phyloP scores from a whole-genome alignment of 148 eudicot genomes.

The Dysphania ambrosioides region DNA sequence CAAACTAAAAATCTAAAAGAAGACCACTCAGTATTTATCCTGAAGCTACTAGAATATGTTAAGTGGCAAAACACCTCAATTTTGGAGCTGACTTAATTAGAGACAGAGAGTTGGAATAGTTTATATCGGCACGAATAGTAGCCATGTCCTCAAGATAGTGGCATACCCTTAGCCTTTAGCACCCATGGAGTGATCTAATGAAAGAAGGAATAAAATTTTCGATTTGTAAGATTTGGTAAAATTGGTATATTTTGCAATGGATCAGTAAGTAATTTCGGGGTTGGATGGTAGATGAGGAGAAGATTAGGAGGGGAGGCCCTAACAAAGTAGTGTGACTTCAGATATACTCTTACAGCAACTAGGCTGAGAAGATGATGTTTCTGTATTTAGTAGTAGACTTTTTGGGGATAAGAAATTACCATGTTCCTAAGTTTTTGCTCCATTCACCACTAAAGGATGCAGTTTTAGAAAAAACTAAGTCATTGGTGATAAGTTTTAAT shows the following conservation, averaged over 20 bases:
- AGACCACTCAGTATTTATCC: background rate
- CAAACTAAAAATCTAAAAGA: background rate
- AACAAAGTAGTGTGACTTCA: background rate
- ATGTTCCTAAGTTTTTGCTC: conserved; percentile 6
- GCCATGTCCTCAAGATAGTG: background rate
- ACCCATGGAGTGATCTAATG: no score
- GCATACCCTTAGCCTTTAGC: background rate
- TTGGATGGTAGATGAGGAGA: background rate
- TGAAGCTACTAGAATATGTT: conserved; percentile 3
- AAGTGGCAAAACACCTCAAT: background rate
- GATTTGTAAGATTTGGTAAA: background rate
- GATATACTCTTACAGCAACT: background rate
- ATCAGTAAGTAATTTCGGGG: background rate
- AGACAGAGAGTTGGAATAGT: background rate
- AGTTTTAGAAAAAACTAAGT: background rate
- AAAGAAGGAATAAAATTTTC: background rate
- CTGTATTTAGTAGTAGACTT: background rate
- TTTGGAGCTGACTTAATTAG: background rate
- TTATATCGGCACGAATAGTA: background rate
- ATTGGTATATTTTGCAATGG: conserved; percentile 11
- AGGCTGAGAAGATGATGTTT: background rate
- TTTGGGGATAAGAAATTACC: conserved; percentile 14
- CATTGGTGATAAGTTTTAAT: background rate
- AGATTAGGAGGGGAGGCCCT: background rate
- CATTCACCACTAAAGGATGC: background rate